These are phyloP conservation scores for Trichophyton verrucosum DNA, from an alignment of 2,329 filamentous ascomycete genomes.

Conservation along the genomic window DNA sequence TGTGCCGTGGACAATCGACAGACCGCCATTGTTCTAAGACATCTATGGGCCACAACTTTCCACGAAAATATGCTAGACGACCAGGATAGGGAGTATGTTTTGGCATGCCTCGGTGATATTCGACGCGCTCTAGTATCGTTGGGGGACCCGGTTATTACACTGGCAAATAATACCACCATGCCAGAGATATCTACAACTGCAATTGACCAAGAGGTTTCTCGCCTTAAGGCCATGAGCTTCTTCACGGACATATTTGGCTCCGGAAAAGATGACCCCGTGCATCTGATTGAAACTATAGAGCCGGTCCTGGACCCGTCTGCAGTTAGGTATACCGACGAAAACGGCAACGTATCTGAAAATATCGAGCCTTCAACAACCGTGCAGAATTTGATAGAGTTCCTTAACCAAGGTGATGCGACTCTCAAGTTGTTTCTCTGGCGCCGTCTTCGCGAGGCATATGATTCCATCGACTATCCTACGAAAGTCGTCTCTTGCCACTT, in stretches of 20 bases:
- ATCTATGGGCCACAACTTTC: conserved; percentile 55
- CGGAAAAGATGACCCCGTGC: conserved; percentile 64
- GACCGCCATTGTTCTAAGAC: conserved; percentile 43
- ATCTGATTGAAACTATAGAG: conserved; percentile 82
- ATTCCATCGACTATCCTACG: conserved; percentile 67
- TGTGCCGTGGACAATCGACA: conserved; percentile 20
- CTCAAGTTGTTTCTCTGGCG: conserved; percentile 82
- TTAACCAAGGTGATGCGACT: conserved; percentile 68
- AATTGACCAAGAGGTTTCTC: conserved; percentile 80
- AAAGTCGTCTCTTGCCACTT: conserved; percentile 83
- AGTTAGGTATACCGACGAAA: conserved; percentile 18
- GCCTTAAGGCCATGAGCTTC: conserved; percentile 91
- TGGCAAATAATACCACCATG: conserved; percentile 82
- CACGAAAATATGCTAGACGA: conserved; percentile 46
- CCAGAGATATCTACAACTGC: conserved; percentile 71
- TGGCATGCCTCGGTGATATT: conserved; percentile 52
- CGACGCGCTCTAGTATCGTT: conserved; percentile 41
- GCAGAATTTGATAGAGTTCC: conserved; percentile 71
- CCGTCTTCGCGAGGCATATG: conserved; percentile 78
- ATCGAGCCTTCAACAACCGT: not conserved
- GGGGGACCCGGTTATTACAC: conserved; percentile 40
- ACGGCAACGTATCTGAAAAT: not conserved
- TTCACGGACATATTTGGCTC: conserved; percentile 82
- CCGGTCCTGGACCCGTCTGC: conserved; percentile 65
- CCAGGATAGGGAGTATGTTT: conserved; percentile 45